Evolutionary conservation across 495 filamentous ascomycete genomes (phyloP).

Genomic region (Massariosphaeria phaeospora): DNA sequence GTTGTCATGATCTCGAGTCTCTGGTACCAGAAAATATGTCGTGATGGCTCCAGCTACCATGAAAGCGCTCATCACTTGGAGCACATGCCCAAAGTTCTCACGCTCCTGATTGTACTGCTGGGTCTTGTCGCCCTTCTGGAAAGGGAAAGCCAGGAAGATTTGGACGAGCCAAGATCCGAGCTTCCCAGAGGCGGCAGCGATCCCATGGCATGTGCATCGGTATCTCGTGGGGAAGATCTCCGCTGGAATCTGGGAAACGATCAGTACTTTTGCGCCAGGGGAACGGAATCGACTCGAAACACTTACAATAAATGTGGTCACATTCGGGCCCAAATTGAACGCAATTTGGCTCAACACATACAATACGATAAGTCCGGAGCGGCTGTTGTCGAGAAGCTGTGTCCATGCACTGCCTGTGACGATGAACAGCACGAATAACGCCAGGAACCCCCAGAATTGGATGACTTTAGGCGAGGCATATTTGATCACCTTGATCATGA

Average conservation of each 20-base stretch:
- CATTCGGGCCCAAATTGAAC: conserved; percentile 30
- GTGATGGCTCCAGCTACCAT: conserved; percentile 27
- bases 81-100: conserved; percentile 18
- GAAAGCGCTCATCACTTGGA: conserved; percentile 26
- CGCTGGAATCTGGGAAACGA: conserved; percentile 19
- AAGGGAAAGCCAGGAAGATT: conserved; percentile 23
- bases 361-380: conserved; percentile 21
- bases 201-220: conserved; percentile 26
- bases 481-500: conserved; percentile 29
- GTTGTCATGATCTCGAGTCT: conserved; percentile 25
- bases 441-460: conserved; percentile 31
- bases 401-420: conserved; percentile 23
- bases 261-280: too few species aligned
- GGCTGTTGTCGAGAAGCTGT: conserved; percentile 12
- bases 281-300: too few species aligned
- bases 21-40: conserved; percentile 24
- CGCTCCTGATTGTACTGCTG: conserved; percentile 11
- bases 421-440: conserved; percentile 25
- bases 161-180: conserved; percentile 27
- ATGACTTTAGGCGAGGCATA: conserved; percentile 22
- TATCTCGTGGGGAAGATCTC: conserved; percentile 31
- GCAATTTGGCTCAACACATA: conserved; percentile 25
- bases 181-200: conserved; percentile 26
- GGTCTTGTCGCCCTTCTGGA: conserved; percentile 2
- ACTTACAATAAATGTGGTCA: conserved; percentile 29